Base-by-base conservation (phyloP, 1,139 yeast species). In the Taphrina pruni region DNA sequence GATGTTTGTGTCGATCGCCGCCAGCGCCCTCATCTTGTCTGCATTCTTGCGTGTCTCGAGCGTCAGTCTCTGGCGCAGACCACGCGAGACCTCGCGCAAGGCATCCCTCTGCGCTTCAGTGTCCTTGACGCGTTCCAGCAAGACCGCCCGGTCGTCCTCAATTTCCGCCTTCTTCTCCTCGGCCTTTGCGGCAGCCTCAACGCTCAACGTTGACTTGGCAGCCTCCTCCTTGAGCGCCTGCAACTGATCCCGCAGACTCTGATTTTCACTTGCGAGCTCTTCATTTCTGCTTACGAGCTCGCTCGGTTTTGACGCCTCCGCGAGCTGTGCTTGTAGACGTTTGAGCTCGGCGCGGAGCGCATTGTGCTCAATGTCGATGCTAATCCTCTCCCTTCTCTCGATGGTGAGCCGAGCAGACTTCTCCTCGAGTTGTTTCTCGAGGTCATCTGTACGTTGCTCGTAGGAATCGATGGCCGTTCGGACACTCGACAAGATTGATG, bases 21-120 rank as follows among this genome's bases (percentile, higher is more conserved):
- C 62, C 48, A 58, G 62, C 11, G 62, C 62, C n/a, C 54, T 43
- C 48, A 50, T 54, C 46, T 52, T 64, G n/a, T 64, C 72, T 12
- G 60, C 70, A 20, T 48, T 41, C 12, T 55, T 70, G 45, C 65
- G 64, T 11, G 54, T 55, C 58, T 71, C 72, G 46, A 69, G 52
- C 41, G 64, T 66, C 36, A 69, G 70, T 17, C 73, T 65, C 45
- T 70, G 71, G 7, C 70, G 66, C n/a, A 72, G 55, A 11, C 70
- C 54, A 2, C 73, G 70, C 11, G 72, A 62, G 12, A 72, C 72
- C 14, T 70, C 66, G 12, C 71, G 68, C 20, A 72, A 60, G 8
- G 72, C 73, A 35, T 60, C 67, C 11, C 73, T 67, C 65, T 72
- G 73, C 9, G 70, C 52, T 36, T 71, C 73, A 8, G 72, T 67